Conservation (phyloP, 257 asterid species). For the Avicennia marina region DNA sequence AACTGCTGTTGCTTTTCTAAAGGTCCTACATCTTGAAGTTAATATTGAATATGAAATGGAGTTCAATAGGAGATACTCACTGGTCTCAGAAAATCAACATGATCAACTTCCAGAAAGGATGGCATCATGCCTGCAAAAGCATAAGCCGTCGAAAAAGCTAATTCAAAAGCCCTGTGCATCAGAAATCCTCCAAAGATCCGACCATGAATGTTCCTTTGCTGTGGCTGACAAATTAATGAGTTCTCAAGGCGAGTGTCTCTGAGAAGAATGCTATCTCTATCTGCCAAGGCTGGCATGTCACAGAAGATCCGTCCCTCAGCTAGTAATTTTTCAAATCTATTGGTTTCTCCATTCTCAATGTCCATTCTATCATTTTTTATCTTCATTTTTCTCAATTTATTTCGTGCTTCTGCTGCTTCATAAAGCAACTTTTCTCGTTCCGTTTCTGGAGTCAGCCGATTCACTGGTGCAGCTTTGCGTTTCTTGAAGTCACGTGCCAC, state of each 20-base stretch:
- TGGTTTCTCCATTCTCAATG: conserved; percentile 48
- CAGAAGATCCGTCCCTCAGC: conserved; percentile 90
- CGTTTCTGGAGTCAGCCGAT: conserved; percentile 61
- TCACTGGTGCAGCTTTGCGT: conserved; percentile 79
- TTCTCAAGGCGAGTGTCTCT: conserved; percentile 87
- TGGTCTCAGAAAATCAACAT: conserved; percentile 89
- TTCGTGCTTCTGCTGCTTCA: conserved; percentile 78
- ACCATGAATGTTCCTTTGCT: conserved; percentile 94
- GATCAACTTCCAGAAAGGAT: conserved; percentile 86
- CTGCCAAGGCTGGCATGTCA: conserved; percentile 97
- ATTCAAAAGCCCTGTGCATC: conserved; percentile 88
- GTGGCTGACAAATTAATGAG: conserved; percentile 96
- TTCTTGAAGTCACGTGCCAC: conserved; percentile 97
- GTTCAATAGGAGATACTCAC: conserved; percentile 37
- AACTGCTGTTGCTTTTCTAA: too few relatives aligned
- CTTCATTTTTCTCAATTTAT: conserved; percentile 59
- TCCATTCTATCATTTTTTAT: conserved; percentile 29
- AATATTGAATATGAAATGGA: too few relatives aligned
- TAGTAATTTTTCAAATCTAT: conserved; percentile 53
- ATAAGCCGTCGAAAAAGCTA: conserved; percentile 86
- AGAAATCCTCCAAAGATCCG: conserved; percentile 95
- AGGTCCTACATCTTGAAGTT: too few relatives aligned
- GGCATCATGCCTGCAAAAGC: conserved; percentile 97
- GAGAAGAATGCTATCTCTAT: conserved; percentile 88
- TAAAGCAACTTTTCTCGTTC: conserved; percentile 64